phyloP scores from a whole-genome alignment of 176 grass and related monocot genomes.

The Avena atlantica region DNA sequence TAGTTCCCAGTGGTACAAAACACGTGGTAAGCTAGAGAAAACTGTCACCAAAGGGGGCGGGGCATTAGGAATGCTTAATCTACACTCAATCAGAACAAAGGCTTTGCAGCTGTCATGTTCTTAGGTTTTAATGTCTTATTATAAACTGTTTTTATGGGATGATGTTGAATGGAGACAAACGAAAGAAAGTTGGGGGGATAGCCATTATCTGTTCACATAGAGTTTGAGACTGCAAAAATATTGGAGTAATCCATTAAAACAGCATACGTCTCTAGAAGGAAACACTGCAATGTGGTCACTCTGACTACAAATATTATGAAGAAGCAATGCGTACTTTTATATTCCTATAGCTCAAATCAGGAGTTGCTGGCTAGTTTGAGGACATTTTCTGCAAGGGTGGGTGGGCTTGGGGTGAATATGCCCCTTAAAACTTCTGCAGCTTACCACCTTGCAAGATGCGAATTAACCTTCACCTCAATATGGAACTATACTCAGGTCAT shows the following conservation, averaged over 20 bases:
- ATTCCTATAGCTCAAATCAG: conserved; percentile 2
- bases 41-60: not conserved
- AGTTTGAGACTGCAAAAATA: not conserved
- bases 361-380: not conserved
- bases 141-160: not conserved
- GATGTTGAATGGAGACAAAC: not conserved
- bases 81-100: not conserved
- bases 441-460: not conserved
- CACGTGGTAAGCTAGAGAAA: not conserved
- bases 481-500: conserved; percentile 62
- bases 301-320: not conserved
- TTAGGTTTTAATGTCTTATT: not conserved
- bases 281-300: not conserved
- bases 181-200: not conserved
- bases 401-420: not conserved
- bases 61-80: not conserved
- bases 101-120: not conserved
- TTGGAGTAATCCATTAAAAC: not conserved
- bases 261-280: not conserved
- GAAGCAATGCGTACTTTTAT: not conserved
- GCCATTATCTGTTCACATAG: not conserved
- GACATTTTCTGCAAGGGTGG: not conserved
- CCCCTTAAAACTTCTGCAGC: not conserved
- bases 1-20: not conserved
- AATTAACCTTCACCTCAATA: conserved; percentile 26